Evolutionary conservation across 169 alveolate genomes (phyloP).

Genomic region (Cryptosporidium tyzzeri): DNA sequence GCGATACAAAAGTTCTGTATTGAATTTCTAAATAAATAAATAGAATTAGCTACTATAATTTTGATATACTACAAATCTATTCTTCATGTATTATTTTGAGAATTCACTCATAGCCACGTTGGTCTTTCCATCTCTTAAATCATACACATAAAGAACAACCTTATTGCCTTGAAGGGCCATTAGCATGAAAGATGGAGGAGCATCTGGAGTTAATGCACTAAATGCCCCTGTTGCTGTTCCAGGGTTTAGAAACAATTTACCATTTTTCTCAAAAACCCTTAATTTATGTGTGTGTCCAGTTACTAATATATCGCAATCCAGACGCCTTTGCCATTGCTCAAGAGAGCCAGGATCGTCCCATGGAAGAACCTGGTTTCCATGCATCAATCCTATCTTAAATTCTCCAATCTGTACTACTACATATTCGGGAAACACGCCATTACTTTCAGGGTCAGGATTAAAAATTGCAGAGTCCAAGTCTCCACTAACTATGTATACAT

Average conservation of each 20-base stretch:
- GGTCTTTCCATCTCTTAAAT: constrained; percentile 83
- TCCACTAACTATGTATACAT: constrained; percentile 92
- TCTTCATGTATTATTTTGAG: constrained; percentile 55
- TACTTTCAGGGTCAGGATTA: constrained; percentile 53
- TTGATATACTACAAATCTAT: neutral
- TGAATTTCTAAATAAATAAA: constrained; percentile 46
- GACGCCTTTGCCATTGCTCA: constrained; percentile 86
- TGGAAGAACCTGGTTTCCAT: constrained; percentile 95
- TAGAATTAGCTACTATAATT: neutral
- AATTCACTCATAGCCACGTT: constrained; percentile 84
- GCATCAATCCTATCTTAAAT: constrained; percentile 92
- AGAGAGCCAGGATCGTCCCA: constrained; percentile 94
- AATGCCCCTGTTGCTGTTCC: constrained; percentile 94
- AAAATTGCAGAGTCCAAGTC: constrained; percentile 88
- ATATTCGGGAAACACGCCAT: constrained; percentile 86
- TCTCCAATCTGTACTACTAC: constrained; percentile 91
- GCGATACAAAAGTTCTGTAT: constrained; percentile 24
- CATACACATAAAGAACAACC: constrained; percentile 83
- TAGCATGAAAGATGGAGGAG: constrained; percentile 82
- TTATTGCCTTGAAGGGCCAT: constrained; percentile 85
- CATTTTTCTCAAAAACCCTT: constrained; percentile 85
- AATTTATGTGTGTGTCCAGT: constrained; percentile 92
- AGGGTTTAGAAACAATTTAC: constrained; percentile 92
- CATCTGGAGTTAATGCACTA: constrained; percentile 79
- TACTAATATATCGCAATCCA: constrained; percentile 91